phyloP scores from a whole-genome alignment of 192 early-diverging fungal genomes.

The Dissophora globulifera region DNA sequence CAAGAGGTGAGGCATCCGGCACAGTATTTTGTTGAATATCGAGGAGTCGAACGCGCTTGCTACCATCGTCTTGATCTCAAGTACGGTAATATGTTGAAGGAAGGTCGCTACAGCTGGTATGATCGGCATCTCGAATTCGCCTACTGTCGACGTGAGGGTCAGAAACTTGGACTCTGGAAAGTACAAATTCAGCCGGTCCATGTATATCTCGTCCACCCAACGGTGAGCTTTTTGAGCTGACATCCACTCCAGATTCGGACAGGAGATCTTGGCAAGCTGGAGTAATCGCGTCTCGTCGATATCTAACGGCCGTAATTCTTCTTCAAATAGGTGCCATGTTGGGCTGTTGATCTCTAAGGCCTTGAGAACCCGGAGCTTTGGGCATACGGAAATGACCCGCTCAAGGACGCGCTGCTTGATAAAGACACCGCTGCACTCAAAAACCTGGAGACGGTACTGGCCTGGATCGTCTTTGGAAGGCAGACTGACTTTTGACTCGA shows the following conservation, averaged over 20 bases:
- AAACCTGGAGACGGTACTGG: conserved; percentile 13
- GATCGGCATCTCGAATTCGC: neutral
- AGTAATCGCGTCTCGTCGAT: conserved; percentile 1
- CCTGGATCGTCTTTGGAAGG: conserved; percentile 11
- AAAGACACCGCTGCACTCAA: neutral
- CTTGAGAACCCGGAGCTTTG: conserved; percentile 18
- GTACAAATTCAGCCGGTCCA: neutral
- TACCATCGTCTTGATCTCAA: neutral
- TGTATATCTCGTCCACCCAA: neutral
- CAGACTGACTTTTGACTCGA: conserved; percentile 7
- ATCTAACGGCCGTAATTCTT: too few relatives aligned
- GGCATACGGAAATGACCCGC: conserved; percentile 20
- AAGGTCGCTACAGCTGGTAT: neutral
- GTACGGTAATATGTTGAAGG: neutral
- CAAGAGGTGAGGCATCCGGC: neutral
- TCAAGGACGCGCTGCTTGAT: conserved; percentile 20
- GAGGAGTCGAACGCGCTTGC: neutral
- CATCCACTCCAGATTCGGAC: conserved; percentile 8
- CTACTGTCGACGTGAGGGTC: neutral
- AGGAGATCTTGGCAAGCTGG: neutral
- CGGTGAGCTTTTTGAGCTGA: neutral
- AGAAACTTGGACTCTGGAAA: conserved; percentile 1
- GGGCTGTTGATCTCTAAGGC: neutral
- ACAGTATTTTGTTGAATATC: neutral
- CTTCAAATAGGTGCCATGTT: neutral